Evolutionary conservation across 495 filamentous ascomycete genomes (phyloP), one percentile per base, ranked within the genome.

Genomic region (Lophiostoma macrostomum): DNA sequence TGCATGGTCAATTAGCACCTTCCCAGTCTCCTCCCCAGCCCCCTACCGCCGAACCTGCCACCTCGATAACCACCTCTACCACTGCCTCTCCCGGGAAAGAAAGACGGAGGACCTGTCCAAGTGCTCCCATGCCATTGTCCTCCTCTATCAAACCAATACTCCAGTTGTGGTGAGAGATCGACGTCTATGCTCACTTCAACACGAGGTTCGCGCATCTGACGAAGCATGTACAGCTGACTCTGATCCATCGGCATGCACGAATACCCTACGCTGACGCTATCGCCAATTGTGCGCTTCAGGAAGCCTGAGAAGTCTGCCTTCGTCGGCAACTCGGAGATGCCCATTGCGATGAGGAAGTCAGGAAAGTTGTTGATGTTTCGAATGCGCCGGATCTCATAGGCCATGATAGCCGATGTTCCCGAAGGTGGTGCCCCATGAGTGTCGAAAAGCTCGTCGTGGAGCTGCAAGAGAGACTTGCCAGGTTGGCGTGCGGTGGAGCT

Each of bases 401-500:
- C 67, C 19, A 78, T 60, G 8, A 60, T 39, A 36, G 70, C 64
- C 0, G 76, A 73, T 1, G 70, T 64, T 11, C 70, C 71, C 1
- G 45, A 52, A 0, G 76, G 74, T 8, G 76, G 73, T 7, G 67
- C 73, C 53, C 76, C 75, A 49, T 78, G 72, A 10, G 71, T 60
- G 6, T 69, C 61, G 61, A 78, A 80, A 16, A 77, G 65, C 30
- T 72, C 67, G 31, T 75, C 69, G 47, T 70, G 63, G 31, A 77
- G 64, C 36, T 68, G 46, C 24, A 22, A 27, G 27, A 80, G 64
- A 1, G 63, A 47, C 22, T 67, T 69, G 24, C 56, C 59, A 24
- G 66, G 60, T 5, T 69, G 66, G 20, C 76, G 25, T 67, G 56
- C 76, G 0, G 68, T 72, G 28, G 65, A 67, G 12, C 69, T 69